A percentile compares a stretch with the other conserved stretches of the same genome.
Conservation (phyloP, 2,329 filamentous ascomycete genomes). For the Colletotrichum euphorbiae region DNA sequence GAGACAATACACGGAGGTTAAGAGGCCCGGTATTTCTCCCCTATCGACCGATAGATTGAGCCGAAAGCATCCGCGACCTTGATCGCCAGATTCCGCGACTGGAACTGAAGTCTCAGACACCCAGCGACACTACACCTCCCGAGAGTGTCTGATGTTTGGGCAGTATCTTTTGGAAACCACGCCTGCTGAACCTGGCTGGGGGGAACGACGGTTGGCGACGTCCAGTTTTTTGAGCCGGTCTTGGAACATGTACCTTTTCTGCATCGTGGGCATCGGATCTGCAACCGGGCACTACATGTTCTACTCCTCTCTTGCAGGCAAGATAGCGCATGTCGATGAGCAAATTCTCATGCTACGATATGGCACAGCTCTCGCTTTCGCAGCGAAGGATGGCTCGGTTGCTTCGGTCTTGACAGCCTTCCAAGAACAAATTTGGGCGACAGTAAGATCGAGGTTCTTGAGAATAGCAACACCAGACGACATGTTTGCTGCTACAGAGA, state of each 20-base stretch:
- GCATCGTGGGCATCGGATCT: constrained; percentile 46
- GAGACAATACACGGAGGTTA: too few relatives aligned
- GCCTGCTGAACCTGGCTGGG: background rate
- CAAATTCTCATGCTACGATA: constrained; percentile 50
- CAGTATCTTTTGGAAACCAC: too few relatives aligned
- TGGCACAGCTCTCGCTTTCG: constrained; percentile 50
- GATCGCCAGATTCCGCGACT: too few relatives aligned
- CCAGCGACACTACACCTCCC: too few relatives aligned
- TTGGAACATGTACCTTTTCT: constrained; percentile 49
- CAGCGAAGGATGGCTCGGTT: constrained; percentile 49
- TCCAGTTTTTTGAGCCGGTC: constrained; percentile 49
- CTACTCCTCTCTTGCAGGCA: constrained; percentile 47
- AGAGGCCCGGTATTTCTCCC: too few relatives aligned
- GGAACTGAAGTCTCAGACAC: too few relatives aligned
- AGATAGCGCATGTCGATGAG: constrained; percentile 42
- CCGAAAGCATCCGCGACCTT: too few relatives aligned
- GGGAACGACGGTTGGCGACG: background rate
- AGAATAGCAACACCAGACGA: constrained; percentile 41
- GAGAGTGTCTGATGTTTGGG: too few relatives aligned
- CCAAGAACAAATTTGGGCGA: constrained; percentile 42
- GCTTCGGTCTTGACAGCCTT: constrained; percentile 45
- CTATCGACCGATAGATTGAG: too few relatives aligned
- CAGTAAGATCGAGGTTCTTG: constrained; percentile 38
- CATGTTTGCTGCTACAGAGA: constrained; percentile 50
- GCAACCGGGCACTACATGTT: constrained; percentile 50